phyloP scores from a whole-genome alignment of 2,329 filamentous ascomycete species.

The Stemphylium lycopersici region DNA sequence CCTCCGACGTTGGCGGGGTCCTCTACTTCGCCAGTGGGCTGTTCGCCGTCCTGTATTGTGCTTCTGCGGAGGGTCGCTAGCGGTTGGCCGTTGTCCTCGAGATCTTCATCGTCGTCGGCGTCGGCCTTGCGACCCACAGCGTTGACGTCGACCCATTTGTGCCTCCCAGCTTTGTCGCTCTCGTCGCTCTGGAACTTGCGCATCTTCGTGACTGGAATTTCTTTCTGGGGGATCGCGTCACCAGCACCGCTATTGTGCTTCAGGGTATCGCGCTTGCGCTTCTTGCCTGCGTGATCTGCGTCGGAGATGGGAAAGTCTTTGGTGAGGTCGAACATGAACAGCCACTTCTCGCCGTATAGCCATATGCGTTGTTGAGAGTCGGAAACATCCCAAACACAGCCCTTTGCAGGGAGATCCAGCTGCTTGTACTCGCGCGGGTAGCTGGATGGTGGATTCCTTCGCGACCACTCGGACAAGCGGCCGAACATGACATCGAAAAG shows the following conservation, averaged over 20 bases:
- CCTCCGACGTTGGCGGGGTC: slow-evolving; percentile 17
- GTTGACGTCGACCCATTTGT: slow-evolving; percentile 39
- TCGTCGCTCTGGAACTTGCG: slow-evolving; percentile 54
- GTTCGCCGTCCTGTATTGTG: slow-evolving; percentile 27
- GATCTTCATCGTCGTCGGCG: slow-evolving; percentile 27
- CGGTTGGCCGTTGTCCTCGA: slow-evolving; percentile 41
- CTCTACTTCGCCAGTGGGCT: slow-evolving; percentile 22
- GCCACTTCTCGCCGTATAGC: slow-evolving; percentile 84
- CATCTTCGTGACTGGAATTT: slow-evolving; percentile 56
- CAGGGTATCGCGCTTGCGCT: slow-evolving; percentile 36
- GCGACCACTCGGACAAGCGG: slow-evolving; percentile 81
- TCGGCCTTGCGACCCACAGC: slow-evolving; percentile 32
- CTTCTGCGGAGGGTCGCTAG: slow-evolving; percentile 36
- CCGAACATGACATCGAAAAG: slow-evolving; percentile 82
- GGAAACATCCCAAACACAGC: slow-evolving; percentile 79
- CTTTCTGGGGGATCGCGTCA: slow-evolving; percentile 56
- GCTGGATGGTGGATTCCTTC: slow-evolving; percentile 76
- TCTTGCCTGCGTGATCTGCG: slow-evolving; percentile 26
- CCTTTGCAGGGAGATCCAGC: slow-evolving; percentile 80
- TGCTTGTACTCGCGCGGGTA: slow-evolving; percentile 77
- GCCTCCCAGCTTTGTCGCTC: slow-evolving; percentile 31
- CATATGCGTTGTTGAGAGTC: slow-evolving; percentile 67
- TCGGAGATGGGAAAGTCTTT: slow-evolving; percentile 63
- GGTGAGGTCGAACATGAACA: slow-evolving; percentile 90
- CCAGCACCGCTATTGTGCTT: slow-evolving; percentile 61